Base-by-base conservation (phyloP, 768 basidiomycete genomes). In the Trametopsis cervina region DNA sequence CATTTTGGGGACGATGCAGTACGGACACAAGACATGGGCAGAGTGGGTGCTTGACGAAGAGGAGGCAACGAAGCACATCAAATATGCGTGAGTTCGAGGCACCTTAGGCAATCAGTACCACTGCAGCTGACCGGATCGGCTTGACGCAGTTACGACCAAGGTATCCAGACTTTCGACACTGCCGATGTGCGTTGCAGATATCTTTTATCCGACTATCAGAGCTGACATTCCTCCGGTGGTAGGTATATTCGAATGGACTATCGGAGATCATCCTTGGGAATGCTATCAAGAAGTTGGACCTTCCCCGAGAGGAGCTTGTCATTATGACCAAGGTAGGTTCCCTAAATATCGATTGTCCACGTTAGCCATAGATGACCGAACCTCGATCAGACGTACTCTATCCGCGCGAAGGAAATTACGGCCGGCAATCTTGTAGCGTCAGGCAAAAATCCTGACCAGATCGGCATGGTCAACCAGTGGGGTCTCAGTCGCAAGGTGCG, bases 271-370 rank as follows among this genome's bases (percentile, higher is more conserved):
- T 77, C 51, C 61, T 76, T 20, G 74, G 75, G 18, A 71, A 73
- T 43, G 72, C 71, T 3, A 67, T 78, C 57, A 75, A 72, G 56
- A 52, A 69, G 55, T 60, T 69, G 44, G 49, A 69, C 15, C 60
- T 75, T 1, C 75, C 74, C 0, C 65, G 77, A 10, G 72, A 75
- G 17, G 67, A 70, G 52, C 57, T 77, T 25, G 75, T 79, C 9
- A 66, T 80, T 42, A 64, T 78, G 60, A 77, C 76, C 43, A 80
- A 79, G 66, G 62, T 53, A 24, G 26, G 11, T 42, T 5, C 24
- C 33, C 26, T 24, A 2, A 13, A 12, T 15, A 21, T 18, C 39
- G 13, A 3, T 4, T 26, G 15, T 43, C 21, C 23, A 2, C 23
- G 42, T 15, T n/a, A n/a, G 33, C n/a, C 33, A 35, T 35, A 4